These are phyloP conservation scores for Marchantia paleacea DNA, from an alignment of 225 moss, liverwort and hornwort species.

Conservation along the genomic window DNA sequence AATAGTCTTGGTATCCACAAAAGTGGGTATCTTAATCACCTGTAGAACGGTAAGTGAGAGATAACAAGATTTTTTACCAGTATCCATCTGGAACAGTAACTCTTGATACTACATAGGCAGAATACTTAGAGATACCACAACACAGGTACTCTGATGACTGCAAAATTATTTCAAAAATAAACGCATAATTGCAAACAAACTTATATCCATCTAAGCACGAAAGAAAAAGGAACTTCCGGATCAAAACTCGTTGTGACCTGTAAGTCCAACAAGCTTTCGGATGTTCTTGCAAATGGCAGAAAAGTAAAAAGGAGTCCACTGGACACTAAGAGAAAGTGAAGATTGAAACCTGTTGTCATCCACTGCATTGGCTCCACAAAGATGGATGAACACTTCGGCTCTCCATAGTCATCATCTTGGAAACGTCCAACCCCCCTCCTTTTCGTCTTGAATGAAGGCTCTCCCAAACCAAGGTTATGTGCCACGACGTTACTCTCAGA, in stretches of 20 bases:
- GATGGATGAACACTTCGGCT: conserved; percentile 79
- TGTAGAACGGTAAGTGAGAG: neutral
- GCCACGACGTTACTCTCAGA: conserved; percentile 72
- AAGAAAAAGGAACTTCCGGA: neutral
- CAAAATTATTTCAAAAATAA: neutral
- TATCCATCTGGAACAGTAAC: neutral
- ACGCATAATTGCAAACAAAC: neutral
- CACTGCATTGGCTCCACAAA: conserved; percentile 98
- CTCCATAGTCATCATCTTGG: conserved; percentile 53
- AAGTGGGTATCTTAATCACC: neutral
- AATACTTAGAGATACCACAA: neutral
- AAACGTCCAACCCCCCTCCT: conserved; percentile 55
- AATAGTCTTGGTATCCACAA: neutral
- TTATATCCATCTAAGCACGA: neutral
- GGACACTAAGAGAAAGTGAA: conserved; percentile 1
- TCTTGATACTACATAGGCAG: neutral
- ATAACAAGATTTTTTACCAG: neutral
- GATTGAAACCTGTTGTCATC: conserved; percentile 78
- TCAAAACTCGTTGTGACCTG: neutral
- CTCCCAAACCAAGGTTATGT: conserved; percentile 68
- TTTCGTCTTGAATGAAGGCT: conserved; percentile 66
- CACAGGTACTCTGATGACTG: neutral
- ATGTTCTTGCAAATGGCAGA: neutral
- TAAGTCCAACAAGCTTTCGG: neutral
- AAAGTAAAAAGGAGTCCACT: neutral